Percentiles rank a stretch among this genome's conserved stretches.
Evolutionary conservation across 1,139 yeast species (phyloP).

Genomic region (Martiniozyma asiatica): DNA sequence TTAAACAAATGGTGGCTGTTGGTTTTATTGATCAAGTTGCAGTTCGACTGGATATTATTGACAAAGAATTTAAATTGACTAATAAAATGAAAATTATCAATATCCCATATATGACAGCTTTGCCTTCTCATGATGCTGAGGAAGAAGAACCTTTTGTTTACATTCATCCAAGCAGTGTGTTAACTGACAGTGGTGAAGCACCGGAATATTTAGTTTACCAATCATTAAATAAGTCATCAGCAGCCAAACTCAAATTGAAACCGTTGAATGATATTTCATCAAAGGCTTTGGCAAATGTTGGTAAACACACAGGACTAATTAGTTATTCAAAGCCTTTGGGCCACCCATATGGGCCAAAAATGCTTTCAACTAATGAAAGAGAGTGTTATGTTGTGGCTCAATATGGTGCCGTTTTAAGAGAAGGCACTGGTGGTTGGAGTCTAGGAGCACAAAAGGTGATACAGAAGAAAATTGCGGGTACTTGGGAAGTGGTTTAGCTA

Average conservation of each 20-base stretch:
- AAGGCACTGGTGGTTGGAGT: constrained; percentile 89
- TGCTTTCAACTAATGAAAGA: constrained; percentile 48
- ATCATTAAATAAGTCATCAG: constrained; percentile 33
- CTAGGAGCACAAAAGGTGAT: constrained; percentile 71
- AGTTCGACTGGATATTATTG: constrained; percentile 63
- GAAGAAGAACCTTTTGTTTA: constrained; percentile 46
- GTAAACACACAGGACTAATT: constrained; percentile 57
- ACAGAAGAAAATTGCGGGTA: constrained; percentile 52
- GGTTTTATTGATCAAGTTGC: constrained; percentile 92
- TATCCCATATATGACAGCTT: constrained; percentile 65
- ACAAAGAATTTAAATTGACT: constrained; percentile 48
- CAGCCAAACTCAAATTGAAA: constrained; percentile 49
- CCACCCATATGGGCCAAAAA: constrained; percentile 76
- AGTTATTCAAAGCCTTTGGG: constrained; percentile 88
- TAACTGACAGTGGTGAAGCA: constrained; percentile 41
- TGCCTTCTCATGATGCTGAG: constrained; percentile 31
- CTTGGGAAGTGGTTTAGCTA: constrained; percentile 41
- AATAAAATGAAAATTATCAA: constrained; percentile 48
- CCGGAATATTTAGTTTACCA: constrained; percentile 69
- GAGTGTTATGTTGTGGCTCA: constrained; percentile 88
- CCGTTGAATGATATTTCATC: constrained; percentile 69
- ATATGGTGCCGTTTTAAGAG: constrained; percentile 73
- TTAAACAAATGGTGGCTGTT: constrained; percentile 86
- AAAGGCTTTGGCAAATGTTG: constrained; percentile 65
- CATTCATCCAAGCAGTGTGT: constrained; percentile 67